Evolutionary conservation across 306 rosid species (phyloP), one percentile per base, ranked within the genome.

Genomic region (Acmispon strigosus): DNA sequence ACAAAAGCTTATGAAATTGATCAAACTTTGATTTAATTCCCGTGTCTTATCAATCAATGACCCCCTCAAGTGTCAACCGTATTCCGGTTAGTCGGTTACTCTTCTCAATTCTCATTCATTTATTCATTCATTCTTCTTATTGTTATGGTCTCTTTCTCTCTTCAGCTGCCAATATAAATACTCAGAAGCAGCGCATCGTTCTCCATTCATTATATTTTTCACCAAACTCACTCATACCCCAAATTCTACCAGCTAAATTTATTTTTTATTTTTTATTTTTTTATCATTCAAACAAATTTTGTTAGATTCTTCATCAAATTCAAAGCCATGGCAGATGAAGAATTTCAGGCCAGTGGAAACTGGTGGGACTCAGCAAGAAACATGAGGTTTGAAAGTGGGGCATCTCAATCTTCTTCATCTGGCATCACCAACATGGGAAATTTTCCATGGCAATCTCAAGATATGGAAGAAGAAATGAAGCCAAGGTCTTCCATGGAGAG

Each of bases 361-460:
- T 90, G 97, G 96, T 94, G 97, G 98, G 95, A 94, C 5, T 59
- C 91, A 14, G 71, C 96, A 13, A 64, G 90, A 39, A 84, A 82
- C 72, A 64, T 42, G 63, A 80, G 96, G 73, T 92, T 73, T 70
- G 95, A 86, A 18, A 82, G 87, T 17, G 90, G 90, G 32, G 72
- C 91, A 58, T 82, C 96, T n/a, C 84, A 75, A 11, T 89, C 96
- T 5, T 79, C 98, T 0, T 82, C 98, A 4, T 86, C 96, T 27
- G 63, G 71, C 13, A 84, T 90, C 43, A 87, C 79, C 64, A 87
- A 66, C 81, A 76, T 83, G 29, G 86, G 82, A 18, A 86, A 78
- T 80, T 91, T 80, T 54, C 86, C 73, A 32, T 91, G 97, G 96
- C 86, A 78, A 52, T 66, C 64, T 49, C 66, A 60, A n/a, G 90